Base-by-base conservation (phyloP, 2,329 filamentous ascomycete species). In the Lithohypha guttulata region DNA sequence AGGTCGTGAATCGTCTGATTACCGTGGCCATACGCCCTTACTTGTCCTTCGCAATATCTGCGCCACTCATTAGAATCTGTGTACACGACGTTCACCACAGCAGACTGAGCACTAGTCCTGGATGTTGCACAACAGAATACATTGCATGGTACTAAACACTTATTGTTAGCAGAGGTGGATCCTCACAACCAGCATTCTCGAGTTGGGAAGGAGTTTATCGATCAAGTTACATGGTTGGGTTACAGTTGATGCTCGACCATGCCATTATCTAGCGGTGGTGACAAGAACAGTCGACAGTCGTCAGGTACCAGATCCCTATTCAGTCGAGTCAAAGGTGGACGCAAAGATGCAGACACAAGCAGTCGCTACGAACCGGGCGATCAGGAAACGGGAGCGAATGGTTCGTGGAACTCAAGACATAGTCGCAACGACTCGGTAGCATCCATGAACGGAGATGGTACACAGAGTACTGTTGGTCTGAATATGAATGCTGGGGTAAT, bases 291-390 rank as follows among this genome's bases (percentile, higher is more conserved):
- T 55, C 78, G 83, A 62, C 82, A 89, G 69, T 85, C 82, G 49
- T 86, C 84, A 55, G 80, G 78, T 57, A 73, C 77, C 58, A 81
- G 80, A 59, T 84, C 81, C 47, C 85, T 95, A 69, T 95, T 95
- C 67, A 86, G 84, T 55, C 77, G 86, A 57, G 82, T 72, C 45
- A 57, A 69, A 54, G 68, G 79, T 64, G 91, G 85, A 66, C 81
- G 93, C 62, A 84, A 79, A 62, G 70, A 72, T 53, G 73, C 75
- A 54, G 77, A 78, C 59, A 4, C 26, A 11, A 28, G 26, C 15
- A 74, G 78, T 58, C 69, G 70, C 53, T 60, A 64, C 46, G 73
- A 75, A 59, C 52, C 39, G 14, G 40, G 38, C 33, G 30, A 31
- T 31, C 38, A 20, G 36, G 45, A 42, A 34, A 41, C 27, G 35